These are phyloP conservation scores for Phytophthora melonis DNA, from an alignment of 352 stramenopile genomes.

Conservation along the genomic window DNA sequence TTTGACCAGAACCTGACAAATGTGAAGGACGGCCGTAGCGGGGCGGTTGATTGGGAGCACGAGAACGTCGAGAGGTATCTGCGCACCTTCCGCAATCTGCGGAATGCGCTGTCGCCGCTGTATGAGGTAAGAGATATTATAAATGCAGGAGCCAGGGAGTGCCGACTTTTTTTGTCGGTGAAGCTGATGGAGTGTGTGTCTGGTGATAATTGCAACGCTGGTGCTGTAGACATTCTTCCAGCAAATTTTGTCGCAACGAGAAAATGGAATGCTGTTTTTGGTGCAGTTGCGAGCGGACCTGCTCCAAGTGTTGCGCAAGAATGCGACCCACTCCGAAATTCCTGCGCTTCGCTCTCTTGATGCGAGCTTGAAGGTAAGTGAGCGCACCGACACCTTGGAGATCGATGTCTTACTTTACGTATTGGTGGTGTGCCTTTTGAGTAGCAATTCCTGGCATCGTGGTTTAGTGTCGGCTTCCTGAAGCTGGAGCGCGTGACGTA, in stretches of 20 bases:
- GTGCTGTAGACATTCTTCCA: conserved; percentile 78
- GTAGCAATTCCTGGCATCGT: conserved; percentile 89
- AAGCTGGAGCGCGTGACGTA: conserved; percentile 94
- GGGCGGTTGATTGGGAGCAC: conserved; percentile 65
- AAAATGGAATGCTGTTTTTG: conserved; percentile 86
- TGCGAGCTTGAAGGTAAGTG: conserved; percentile 69
- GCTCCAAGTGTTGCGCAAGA: conserved; percentile 71
- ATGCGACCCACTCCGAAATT: conserved; percentile 48
- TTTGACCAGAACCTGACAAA: conserved; percentile 66
- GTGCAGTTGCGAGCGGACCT: conserved; percentile 81
- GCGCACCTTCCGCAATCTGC: conserved; percentile 71
- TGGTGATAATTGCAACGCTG: not conserved
- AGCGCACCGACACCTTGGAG: not conserved
- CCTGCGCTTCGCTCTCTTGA: conserved; percentile 77
- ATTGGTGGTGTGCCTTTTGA: conserved; percentile 13
- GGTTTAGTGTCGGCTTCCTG: conserved; percentile 94
- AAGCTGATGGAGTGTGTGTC: not conserved
- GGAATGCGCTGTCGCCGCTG: conserved; percentile 63
- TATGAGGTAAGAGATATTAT: conserved; percentile 60
- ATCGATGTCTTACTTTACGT: not conserved
- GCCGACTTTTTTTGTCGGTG: not conserved
- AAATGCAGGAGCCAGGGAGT: not conserved
- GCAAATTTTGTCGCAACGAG: conserved; percentile 83
- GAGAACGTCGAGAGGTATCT: conserved; percentile 83
- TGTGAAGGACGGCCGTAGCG: conserved; percentile 46